Evolutionary conservation across 768 basidiomycete species (phyloP), one percentile per base, ranked within the genome.

Genomic region (Cystobasidium ongulense): DNA sequence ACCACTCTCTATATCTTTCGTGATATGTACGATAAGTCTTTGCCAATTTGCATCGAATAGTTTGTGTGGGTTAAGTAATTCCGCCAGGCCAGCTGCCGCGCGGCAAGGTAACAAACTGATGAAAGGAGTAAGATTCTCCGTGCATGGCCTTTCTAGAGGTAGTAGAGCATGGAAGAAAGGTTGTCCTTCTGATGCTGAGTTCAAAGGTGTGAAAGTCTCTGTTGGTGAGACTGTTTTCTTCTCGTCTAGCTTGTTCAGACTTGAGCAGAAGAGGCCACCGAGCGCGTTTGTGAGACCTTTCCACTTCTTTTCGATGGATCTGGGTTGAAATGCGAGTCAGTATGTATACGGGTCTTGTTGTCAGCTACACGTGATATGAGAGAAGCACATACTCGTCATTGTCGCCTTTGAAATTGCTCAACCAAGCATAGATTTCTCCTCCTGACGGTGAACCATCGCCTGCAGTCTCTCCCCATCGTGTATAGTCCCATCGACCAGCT

Each of bases 111-210:
- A 83, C 11, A 97, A 87, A 80, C 95, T 92, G 73, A 97, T 85
- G 82, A 98, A 96, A 0, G 96, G 95, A 0, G 95, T 97, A 10
- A 98, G 83, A 78, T 97, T 97, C 80, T 98, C 96, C 3, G 95
- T 98, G 80, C 95, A 99, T n/a, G 97, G 90, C 77, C 88, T 84
- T 79, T 94, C 91, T 1, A 88, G 90, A 7, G 90, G 89, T 23
- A 89, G 85, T 8, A 86, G 86, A 0, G 89, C 90, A 77, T 93
- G 88, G 74, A 88, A 87, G 29, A 92, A 84, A 36, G 74, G 71
- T 63, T 76, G 78, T 62, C 61, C 54, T 52, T 57, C 73, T 63
- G 54, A 75, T 81, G 81, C 84, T 84, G 75, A 1, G 74, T 75
- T 4, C 74, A 61, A 50, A 72, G 77, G 80, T 0, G 86, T 86